phyloP scores from a whole-genome alignment of 1,139 yeast species.

The Blastobotrys petasosporus region DNA sequence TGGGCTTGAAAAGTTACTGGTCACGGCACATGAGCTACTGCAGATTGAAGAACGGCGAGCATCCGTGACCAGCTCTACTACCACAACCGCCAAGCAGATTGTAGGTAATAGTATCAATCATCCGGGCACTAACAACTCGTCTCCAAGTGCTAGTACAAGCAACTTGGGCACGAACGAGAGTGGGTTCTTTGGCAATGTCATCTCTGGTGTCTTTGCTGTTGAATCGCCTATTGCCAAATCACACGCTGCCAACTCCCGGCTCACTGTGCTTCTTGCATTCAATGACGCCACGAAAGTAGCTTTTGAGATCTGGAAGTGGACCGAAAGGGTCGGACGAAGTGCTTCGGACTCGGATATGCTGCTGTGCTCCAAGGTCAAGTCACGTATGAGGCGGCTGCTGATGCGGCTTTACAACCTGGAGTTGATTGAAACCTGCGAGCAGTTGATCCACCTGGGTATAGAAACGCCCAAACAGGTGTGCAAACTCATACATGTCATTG shows the following conservation, averaged over 20 bases:
- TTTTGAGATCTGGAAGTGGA: constrained; percentile 69
- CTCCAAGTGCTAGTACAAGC: neutral
- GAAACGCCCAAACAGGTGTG: constrained; percentile 28
- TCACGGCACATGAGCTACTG: constrained; percentile 53
- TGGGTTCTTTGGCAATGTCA: constrained; percentile 62
- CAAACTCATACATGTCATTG: constrained; percentile 67
- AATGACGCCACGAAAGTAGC: constrained; percentile 53
- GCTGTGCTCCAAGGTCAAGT: constrained; percentile 62
- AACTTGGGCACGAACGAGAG: neutral
- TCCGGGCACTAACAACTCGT: neutral
- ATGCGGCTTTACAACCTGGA: constrained; percentile 66
- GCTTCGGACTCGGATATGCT: constrained; percentile 44
- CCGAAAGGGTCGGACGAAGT: constrained; percentile 42
- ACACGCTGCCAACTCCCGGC: constrained; percentile 45
- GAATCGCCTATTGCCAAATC: constrained; percentile 60
- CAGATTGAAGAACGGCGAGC: constrained; percentile 30
- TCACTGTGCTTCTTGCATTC: constrained; percentile 55
- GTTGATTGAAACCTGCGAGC: constrained; percentile 67
- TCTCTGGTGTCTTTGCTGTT: constrained; percentile 80
- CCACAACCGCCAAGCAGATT: neutral
- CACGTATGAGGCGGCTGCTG: constrained; percentile 60
- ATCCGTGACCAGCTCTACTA: constrained; percentile 1
- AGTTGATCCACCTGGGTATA: constrained; percentile 42
- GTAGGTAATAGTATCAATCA: neutral
- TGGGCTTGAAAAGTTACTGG: constrained; percentile 62